Base-by-base conservation (phyloP, 2,329 filamentous ascomycete species). In the Colletotrichum sp. region DNA sequence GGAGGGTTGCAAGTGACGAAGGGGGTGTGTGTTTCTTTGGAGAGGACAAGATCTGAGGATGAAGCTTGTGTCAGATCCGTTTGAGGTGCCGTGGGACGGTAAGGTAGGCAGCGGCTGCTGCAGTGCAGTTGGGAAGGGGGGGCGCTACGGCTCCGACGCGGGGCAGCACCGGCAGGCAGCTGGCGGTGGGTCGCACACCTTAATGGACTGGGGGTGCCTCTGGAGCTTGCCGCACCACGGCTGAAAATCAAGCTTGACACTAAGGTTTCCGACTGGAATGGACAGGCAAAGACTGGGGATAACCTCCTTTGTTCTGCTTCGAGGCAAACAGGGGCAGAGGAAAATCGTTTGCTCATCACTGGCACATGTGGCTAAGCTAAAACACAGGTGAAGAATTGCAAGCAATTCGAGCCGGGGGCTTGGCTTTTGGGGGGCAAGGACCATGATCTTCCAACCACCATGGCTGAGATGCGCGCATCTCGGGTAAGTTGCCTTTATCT, bases 31-130 rank as follows among this genome's bases (percentile, higher is more conserved):
- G 67, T 65, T 71, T 71, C 36, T 39, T 32, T 39, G 30, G 28
- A 16, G 59, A 32, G 48, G 71, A 43, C 67, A 52, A 71, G 64
- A 63, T 67, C 43, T 75, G 73, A 67, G 59, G 39, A 61, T 63
- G 70, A 66, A 75, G 71, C 61, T 66, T 80, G 80, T 81, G 64
- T 81, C 80, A 81, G 77, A 76, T 76, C 57, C 32, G 80, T 81
- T 81, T 81, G 80, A 81, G 78, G 64, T 74, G 67, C 59, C 39
- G 75, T 64, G 30, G 59, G 30, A 61, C 18, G 26, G 18, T 28
- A 21, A 52, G 43, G 21, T 36, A 72, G 48, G 26, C 59, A 69
- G 74, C 66, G 59, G 65, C 57, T 74, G 43, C 43, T 52, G 43
- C 43, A 52, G 43, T 52, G 73, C 73, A 68, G 57, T 36, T 64